phyloP scores from a whole-genome alignment of 805 yeast species.

The Starmerella roubikii region DNA sequence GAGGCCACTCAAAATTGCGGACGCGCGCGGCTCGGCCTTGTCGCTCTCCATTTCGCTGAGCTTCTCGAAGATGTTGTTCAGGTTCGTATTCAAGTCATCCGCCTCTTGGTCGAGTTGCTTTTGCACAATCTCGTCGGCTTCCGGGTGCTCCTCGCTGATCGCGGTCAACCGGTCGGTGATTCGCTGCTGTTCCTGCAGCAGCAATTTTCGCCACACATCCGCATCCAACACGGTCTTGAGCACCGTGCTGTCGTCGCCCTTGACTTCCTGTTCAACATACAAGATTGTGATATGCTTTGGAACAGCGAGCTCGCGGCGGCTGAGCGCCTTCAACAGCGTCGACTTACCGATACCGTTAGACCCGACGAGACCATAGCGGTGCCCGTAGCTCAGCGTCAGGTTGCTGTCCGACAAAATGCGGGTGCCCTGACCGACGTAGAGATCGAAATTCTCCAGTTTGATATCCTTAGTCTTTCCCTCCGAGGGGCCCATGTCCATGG shows the following conservation, averaged over 20 bases:
- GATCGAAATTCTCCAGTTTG: slow-evolving; percentile 80
- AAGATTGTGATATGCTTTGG: slow-evolving; percentile 92
- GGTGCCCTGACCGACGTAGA: slow-evolving; percentile 91
- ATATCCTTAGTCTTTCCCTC: slow-evolving; percentile 90
- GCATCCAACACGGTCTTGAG: slow-evolving; percentile 95
- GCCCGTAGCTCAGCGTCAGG: slow-evolving; percentile 77
- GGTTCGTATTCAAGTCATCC: slow-evolving; percentile 65
- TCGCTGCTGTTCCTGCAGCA: slow-evolving; percentile 54
- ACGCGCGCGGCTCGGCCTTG: slow-evolving; percentile 95
- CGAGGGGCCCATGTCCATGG: slow-evolving; percentile 58
- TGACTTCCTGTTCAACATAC: slow-evolving; percentile 94
- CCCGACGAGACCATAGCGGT: slow-evolving; percentile 94
- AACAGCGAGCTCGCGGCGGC: slow-evolving; percentile 84
- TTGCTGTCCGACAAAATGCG: slow-evolving; percentile 82
- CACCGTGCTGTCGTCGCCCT: slow-evolving; percentile 85
- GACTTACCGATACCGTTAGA: slow-evolving; percentile 99
- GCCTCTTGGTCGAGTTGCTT: slow-evolving; percentile 79
- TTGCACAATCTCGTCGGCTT: slow-evolving; percentile 33
- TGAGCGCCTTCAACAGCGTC: slow-evolving; percentile 75
- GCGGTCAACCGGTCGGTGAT: slow-evolving; percentile 56
- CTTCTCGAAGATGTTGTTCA: slow-evolving; percentile 69
- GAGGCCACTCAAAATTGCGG: slow-evolving; percentile 78
- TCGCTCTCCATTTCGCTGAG: slow-evolving; percentile 89
- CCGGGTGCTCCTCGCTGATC: slow-evolving; percentile 55
- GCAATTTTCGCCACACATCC: slow-evolving; percentile 95